These are phyloP conservation scores for Pleurozium schreberi DNA, from an alignment of 225 moss, liverwort and hornwort species.

Conservation along the genomic window DNA sequence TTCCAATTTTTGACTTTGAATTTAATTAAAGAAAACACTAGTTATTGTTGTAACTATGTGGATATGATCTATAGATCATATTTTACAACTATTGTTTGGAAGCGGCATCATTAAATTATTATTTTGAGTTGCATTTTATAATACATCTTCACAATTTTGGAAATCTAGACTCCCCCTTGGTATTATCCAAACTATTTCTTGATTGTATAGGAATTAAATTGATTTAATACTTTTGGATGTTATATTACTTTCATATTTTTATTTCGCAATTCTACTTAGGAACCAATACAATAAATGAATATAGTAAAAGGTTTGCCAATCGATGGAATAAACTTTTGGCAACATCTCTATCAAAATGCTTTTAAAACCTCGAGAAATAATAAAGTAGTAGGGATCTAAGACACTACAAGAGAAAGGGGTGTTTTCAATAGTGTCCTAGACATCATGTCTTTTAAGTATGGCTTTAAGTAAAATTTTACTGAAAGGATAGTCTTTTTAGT, in stretches of 20 bases:
- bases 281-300: not conserved
- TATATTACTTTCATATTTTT: not conserved
- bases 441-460: too few relatives aligned
- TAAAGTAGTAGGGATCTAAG: not conserved
- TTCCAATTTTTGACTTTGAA: accelerated
- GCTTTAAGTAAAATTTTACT: too few relatives aligned
- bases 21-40: not conserved
- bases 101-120: not conserved
- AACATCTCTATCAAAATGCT: not conserved
- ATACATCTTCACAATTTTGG: not conserved
- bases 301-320: not conserved
- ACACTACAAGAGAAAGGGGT: too few relatives aligned
- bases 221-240: not conserved
- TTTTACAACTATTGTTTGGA: not conserved
- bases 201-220: not conserved
- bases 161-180: accelerated
- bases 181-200: not conserved
- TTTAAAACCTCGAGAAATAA: not conserved
- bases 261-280: not conserved
- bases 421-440: too few relatives aligned
- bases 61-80: not conserved
- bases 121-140: not conserved
- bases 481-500: too few relatives aligned
- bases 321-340: not conserved
- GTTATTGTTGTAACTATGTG: not conserved